These are phyloP conservation scores for Galeopsis tetrahit DNA, from an alignment of 257 asterid species.

Conservation along the genomic window DNA sequence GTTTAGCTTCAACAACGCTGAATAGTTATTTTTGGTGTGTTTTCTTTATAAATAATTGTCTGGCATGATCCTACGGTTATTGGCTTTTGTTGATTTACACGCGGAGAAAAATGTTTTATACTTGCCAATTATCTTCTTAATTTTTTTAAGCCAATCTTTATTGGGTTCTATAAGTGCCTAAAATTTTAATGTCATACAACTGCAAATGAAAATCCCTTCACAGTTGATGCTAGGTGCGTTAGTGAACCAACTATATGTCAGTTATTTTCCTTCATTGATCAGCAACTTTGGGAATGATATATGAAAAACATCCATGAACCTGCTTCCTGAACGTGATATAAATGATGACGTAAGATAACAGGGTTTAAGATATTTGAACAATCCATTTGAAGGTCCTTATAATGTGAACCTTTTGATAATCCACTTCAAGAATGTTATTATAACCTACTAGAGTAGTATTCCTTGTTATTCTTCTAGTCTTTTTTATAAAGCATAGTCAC, in stretches of 20 bases:
- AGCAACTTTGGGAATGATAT: not conserved
- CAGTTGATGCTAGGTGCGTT: not conserved
- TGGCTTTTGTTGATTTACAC: not conserved
- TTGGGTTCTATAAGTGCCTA: not conserved
- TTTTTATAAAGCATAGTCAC: not conserved
- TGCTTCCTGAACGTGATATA: not conserved
- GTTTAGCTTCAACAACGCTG: conserved; percentile 17
- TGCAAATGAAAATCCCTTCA: not conserved
- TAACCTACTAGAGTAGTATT: conserved; percentile 17
- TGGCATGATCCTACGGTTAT: conserved; percentile 16
- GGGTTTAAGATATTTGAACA: not conserved
- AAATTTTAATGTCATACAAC: not conserved
- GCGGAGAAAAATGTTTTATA: conserved; percentile 10
- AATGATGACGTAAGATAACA: conserved; percentile 7
- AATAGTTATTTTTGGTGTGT: conserved; percentile 19
- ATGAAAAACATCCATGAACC: not conserved
- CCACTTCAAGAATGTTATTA: conserved; percentile 7
- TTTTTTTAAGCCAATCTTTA: conserved; percentile 1
- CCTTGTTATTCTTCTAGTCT: conserved; percentile 1
- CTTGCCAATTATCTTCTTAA: conserved; percentile 7
- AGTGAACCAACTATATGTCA: not conserved
- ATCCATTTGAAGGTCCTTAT: conserved; percentile 11
- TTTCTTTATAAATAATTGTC: not conserved
- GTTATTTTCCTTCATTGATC: conserved; percentile 16
- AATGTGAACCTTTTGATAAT: conserved; percentile 10